Conservation (phyloP, 306 rosid species). For the Malus orientalis region DNA sequence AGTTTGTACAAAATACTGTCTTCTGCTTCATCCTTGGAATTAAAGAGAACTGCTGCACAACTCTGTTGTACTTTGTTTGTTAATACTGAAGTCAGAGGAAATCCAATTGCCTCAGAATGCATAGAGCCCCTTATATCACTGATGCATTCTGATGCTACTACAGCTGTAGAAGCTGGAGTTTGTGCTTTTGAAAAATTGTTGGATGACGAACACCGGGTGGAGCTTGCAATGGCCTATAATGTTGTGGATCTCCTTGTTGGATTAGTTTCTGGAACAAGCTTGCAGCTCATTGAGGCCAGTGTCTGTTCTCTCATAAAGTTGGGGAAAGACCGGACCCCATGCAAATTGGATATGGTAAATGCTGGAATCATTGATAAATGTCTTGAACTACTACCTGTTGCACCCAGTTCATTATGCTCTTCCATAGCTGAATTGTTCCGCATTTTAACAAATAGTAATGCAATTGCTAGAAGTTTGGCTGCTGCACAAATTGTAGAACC, state of each 20-base stretch:
- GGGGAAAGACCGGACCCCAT: constrained; percentile 81
- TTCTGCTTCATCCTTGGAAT: constrained; percentile 62
- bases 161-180: constrained; percentile 74
- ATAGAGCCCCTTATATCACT: constrained; percentile 66
- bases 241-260: constrained; percentile 79
- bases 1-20: constrained; percentile 68
- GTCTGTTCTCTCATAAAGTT: constrained; percentile 72
- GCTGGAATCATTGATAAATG: constrained; percentile 73
- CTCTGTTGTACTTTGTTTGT: constrained; percentile 64
- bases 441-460: constrained; percentile 81
- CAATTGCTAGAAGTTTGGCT: constrained; percentile 86
- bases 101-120: constrained; percentile 67
- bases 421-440: constrained; percentile 89
- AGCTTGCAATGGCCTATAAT: constrained; percentile 65
- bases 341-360: constrained; percentile 79
- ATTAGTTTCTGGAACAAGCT: constrained; percentile 71
- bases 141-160: constrained; percentile 57
- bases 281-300: constrained; percentile 74
- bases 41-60: constrained; percentile 78
- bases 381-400: constrained; percentile 66
- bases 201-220: constrained; percentile 78
- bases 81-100: constrained; percentile 56
- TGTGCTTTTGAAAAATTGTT: constrained; percentile 84
- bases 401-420: constrained; percentile 85
- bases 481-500: constrained; percentile 92